A percentile compares a stretch with the other conserved stretches of the same genome.
phyloP scores from a whole-genome alignment of 179 eudicot genomes.

The Beta lomatogona region DNA sequence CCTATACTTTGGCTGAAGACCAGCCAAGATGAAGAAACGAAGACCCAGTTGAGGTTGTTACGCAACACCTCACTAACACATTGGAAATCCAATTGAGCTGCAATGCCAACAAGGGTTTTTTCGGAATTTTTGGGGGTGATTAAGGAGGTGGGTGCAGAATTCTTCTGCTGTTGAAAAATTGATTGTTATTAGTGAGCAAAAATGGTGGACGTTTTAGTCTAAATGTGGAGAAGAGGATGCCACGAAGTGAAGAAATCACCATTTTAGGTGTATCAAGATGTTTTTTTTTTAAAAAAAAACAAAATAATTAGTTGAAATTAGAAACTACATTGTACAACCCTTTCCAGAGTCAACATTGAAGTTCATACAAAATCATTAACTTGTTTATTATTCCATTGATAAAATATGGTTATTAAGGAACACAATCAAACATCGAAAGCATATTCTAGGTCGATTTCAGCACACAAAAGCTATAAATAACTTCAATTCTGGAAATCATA shows the following conservation, averaged over 20 bases:
- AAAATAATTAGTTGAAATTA: too few species aligned
- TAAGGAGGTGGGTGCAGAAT: slow-evolving; percentile 48
- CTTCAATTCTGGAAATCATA: too few species aligned
- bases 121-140: slow-evolving; percentile 51
- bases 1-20: slow-evolving; percentile 52
- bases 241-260: slow-evolving; percentile 34
- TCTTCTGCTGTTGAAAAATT: slow-evolving; percentile 41
- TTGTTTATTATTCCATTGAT: too few species aligned
- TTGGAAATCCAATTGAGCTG: slow-evolving; percentile 43
- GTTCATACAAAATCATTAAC: too few species aligned
- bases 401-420: too few species aligned
- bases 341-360: too few species aligned
- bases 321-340: too few species aligned
- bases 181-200: slow-evolving; percentile 21
- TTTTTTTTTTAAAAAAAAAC: too few species aligned
- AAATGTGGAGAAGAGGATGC: slow-evolving; percentile 25
- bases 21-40: slow-evolving; percentile 89
- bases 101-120: slow-evolving; percentile 45
- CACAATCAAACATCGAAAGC: too few species aligned
- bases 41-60: slow-evolving; percentile 62
- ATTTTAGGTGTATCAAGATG: slow-evolving; percentile 14
- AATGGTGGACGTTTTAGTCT: slow-evolving; percentile 25
- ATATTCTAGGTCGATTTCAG: too few species aligned
- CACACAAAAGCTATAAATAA: too few species aligned
- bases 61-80: slow-evolving; percentile 56